Base-by-base conservation (phyloP, 1,284 basidiomycete genomes). In the Cutaneotrichosporon sp. region DNA sequence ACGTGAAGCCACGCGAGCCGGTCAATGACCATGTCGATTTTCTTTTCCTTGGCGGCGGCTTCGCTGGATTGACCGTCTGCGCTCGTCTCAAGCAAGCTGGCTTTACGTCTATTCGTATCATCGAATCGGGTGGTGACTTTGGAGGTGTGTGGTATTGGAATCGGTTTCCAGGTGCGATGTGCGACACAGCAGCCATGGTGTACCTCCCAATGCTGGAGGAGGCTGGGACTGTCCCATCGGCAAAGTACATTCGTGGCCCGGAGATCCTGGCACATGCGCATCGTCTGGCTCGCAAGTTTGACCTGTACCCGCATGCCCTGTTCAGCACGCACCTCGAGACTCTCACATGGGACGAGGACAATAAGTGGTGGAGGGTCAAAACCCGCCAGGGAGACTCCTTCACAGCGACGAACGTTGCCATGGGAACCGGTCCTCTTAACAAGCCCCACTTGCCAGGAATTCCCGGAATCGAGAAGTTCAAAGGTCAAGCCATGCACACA, bases 131-230 rank as follows among this genome's bases (percentile, higher is more conserved):
- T 14, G 55, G 55, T 39, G 49, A 57, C 49, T 54, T 57, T 27
- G 55, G 55, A 19, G 55, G 55, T n/a, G 55, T 57, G 3, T 57
- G 55, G 55, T 52, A 49, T 51, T 57, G 55, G 55, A 58, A 58
- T 46, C 56, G 56, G 32, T 58, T 45, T 49, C 56, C 56, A 2
- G 56, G 56, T 6, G 56, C 56, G 8, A 51, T 51, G 52, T 58
- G 56, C 46, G 56, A 58, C 56, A 54, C 56, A 9, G 56, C 52
- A 11, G 46, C 52, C 20, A 54, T 58, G 52, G 46, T 54, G 22
- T 58, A 58, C 34, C 46, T 54, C 31, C 52, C 52, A 16, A 35
- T 54, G 11, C 44, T 52, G 7, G 56, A 58, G 49, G 56, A 58
- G 49, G 43, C 43, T 4, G 49, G 46, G 31, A 37, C 34, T 4